phyloP scores from a whole-genome alignment of 2,329 filamentous ascomycete species.

The Hymenoscyphus albidus region DNA sequence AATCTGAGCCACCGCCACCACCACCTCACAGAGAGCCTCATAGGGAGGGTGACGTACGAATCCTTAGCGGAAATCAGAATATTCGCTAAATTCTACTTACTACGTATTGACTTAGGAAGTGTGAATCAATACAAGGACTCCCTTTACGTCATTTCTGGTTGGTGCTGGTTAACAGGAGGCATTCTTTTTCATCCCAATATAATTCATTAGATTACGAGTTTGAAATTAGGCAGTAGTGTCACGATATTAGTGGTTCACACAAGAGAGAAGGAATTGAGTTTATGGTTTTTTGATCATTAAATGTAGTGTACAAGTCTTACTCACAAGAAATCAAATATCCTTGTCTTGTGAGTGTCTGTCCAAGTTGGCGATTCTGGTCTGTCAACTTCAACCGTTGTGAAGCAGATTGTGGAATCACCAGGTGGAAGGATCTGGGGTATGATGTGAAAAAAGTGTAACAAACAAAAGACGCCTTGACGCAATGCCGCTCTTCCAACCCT shows the following conservation, averaged over 20 bases:
- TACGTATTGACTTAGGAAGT: background rate
- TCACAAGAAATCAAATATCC: background rate
- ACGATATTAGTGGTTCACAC: constrained; percentile 1
- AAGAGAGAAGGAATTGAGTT: background rate
- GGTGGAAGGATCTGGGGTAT: background rate
- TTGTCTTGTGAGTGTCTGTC: background rate
- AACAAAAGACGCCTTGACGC: background rate
- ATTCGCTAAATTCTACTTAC: constrained; percentile 12
- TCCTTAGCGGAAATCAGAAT: constrained; percentile 28
- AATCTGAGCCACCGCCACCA: constrained; percentile 11
- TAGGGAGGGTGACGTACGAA: constrained; percentile 21
- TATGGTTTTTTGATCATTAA: background rate
- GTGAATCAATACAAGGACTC: background rate
- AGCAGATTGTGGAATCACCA: background rate
- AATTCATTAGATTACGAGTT: background rate
- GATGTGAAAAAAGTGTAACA: background rate
- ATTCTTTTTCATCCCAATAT: background rate
- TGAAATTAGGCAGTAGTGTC: background rate
- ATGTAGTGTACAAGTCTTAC: constrained; percentile 1
- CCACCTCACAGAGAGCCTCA: constrained; percentile 12
- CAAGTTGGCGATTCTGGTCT: background rate
- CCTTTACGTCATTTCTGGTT: background rate
- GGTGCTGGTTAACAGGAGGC: background rate
- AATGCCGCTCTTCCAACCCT: constrained; percentile 2
- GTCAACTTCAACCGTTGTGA: background rate